Evolutionary conservation across 2,329 filamentous ascomycete species (phyloP).

Genomic region (Tympanopsis confertula): DNA sequence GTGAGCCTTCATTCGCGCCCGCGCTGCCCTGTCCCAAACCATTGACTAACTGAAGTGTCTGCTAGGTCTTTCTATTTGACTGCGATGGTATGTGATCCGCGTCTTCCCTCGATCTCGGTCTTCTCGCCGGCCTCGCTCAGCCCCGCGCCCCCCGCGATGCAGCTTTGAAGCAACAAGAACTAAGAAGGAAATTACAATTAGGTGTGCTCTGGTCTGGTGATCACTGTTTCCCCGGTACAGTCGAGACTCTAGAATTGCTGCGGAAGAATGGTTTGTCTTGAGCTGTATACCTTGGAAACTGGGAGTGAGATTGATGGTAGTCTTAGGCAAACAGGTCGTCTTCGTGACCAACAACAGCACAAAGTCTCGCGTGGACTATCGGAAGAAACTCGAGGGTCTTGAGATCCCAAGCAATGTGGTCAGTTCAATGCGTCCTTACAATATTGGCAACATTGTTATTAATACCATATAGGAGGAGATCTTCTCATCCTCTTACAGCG

Average conservation of each 20-base stretch:
- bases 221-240: conserved; percentile 72
- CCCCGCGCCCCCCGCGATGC: not conserved
- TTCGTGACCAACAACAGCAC: conserved; percentile 99
- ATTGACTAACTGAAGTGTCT: conserved; percentile 7
- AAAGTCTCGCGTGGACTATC: conserved; percentile 85
- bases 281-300: too few species aligned
- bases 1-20: conserved; percentile 36
- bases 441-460: too few species aligned
- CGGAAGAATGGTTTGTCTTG: conserved; percentile 14
- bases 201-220: conserved; percentile 96
- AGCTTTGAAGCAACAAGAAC: not conserved
- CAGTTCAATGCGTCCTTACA: too few species aligned
- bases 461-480: conserved; percentile 61
- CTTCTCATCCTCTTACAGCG: conserved; percentile 89
- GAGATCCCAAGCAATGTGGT: conserved; percentile 62
- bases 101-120: too few species aligned
- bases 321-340: conserved; percentile 72
- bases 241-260: conserved; percentile 75
- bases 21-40: too few species aligned
- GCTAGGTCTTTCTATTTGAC: conserved; percentile 81
- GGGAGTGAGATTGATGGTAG: not conserved
- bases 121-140: too few species aligned
- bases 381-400: conserved; percentile 74
- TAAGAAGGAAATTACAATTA: conserved; percentile 22
- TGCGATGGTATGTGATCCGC: conserved; percentile 66